Evolutionary conservation across 2,329 filamentous ascomycete genomes (phyloP), one percentile per base, ranked within the genome.

Genomic region (Neofusicoccum umdonicola): DNA sequence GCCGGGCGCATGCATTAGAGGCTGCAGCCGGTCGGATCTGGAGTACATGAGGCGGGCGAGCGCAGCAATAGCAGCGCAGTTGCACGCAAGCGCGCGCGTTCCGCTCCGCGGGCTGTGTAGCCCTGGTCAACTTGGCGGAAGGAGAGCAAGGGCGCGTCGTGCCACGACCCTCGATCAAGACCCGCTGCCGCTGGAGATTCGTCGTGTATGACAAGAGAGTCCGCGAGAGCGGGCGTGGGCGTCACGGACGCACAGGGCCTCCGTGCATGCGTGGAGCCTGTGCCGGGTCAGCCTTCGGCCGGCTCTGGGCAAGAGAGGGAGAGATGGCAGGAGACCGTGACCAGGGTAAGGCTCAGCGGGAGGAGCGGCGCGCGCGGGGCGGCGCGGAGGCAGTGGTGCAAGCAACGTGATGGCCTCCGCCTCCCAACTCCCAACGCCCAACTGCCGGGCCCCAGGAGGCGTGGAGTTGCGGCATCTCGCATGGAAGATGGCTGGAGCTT

Each of bases 351-450:
- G 42, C 56, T 60, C 27, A 37, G 56, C 56, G 56, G 56, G 56
- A 60, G 56, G 56, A 39, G 56, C 56, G 56, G 56, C 41, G 56
- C 56, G 56, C 56, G 42, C 56, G 56, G 56, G 56, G 56, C 56
- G 56, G 56, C 56, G 56, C 56, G 56, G 31, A 60, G 56, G 41
- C 41, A 35, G 41, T 17, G 27, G 39, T 58, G 41, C 41, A 12
- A 47, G 6, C 27, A 35, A 37, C 39, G 34, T 35, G 37, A 57
- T 15, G 31, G 12, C 54, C 54, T 31, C 27, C 27, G 27, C 27
- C 27, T 34, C 39, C n/a, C 51, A 17, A 35, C 35, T 41, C 22
- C 37, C 52, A 31, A 45, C 19, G 31, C 54, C 39, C 54, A 57
- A 57, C 19, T 57, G 54, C 54, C 41, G 56, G 41, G 56, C 41